Evolutionary conservation across 1,284 basidiomycete genomes (phyloP).

Genomic region (Wallemia hederae): DNA sequence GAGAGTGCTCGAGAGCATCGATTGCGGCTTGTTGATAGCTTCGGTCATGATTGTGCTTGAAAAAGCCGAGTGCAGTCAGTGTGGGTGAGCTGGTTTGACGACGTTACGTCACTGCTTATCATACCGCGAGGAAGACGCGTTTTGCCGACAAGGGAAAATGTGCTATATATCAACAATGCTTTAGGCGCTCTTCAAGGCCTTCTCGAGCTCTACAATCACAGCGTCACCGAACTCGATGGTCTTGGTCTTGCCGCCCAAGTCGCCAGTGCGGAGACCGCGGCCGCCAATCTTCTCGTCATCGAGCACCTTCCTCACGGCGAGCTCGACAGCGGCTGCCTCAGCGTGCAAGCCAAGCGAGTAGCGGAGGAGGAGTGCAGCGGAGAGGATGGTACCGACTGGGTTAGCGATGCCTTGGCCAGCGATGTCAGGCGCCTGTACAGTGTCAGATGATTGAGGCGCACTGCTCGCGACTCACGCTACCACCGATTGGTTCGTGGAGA

Average conservation of each 20-base stretch:
- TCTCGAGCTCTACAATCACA: slow-evolving; percentile 45
- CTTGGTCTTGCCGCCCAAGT: slow-evolving; percentile 49
- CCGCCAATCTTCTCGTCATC: slow-evolving; percentile 46
- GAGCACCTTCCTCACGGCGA: slow-evolving; percentile 61
- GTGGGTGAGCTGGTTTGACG: background rate
- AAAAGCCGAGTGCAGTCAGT: too few species aligned
- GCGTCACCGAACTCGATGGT: slow-evolving; percentile 61
- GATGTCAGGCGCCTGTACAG: slow-evolving; percentile 53
- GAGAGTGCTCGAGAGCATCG: background rate
- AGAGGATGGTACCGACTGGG: slow-evolving; percentile 88
- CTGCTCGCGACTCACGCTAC: slow-evolving; percentile 6
- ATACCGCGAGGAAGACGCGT: too few species aligned
- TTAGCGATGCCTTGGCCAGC: slow-evolving; percentile 86
- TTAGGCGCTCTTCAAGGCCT: slow-evolving; percentile 21
- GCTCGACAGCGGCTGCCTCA: slow-evolving; percentile 58
- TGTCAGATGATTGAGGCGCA: background rate
- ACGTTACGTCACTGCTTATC: background rate
- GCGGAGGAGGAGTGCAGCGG: slow-evolving; percentile 73
- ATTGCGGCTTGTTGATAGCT: background rate
- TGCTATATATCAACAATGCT: background rate
- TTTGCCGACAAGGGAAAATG: background rate
- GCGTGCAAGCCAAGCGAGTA: slow-evolving; percentile 72
- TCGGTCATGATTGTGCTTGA: background rate
- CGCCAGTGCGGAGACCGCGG: slow-evolving; percentile 49
- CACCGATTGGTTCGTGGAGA: slow-evolving; percentile 70